Evolutionary conservation across 192 early-diverging fungal genomes (phyloP).

Genomic region (Coemansia umbellata): DNA sequence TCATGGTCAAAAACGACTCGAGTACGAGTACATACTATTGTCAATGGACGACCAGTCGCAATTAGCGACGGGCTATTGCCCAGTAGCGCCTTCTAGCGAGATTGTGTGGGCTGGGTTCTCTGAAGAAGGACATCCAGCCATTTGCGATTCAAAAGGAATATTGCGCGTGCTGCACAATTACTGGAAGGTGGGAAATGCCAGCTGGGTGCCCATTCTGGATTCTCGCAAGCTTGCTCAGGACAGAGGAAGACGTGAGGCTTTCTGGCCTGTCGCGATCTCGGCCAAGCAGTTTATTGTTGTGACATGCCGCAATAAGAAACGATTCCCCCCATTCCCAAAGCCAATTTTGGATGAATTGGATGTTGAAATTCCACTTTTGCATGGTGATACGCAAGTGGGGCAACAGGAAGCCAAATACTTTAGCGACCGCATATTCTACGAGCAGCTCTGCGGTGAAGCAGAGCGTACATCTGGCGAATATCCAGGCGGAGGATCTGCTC

Average conservation of each 20-base stretch:
- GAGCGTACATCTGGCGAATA: constrained; percentile 35
- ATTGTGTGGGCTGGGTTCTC: constrained; percentile 86
- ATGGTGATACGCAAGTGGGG: constrained; percentile 45
- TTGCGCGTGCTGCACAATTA: constrained; percentile 68
- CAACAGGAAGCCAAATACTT: constrained; percentile 53
- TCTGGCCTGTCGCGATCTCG: constrained; percentile 85
- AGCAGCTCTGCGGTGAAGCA: constrained; percentile 59
- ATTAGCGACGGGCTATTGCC: constrained; percentile 51
- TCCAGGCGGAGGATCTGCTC: constrained; percentile 21
- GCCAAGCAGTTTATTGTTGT: constrained; percentile 68
- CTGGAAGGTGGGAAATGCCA: constrained; percentile 48
- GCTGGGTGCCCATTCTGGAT: constrained; percentile 87
- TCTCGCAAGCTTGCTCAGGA: constrained; percentile 30
- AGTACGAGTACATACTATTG: constrained; percentile 41
- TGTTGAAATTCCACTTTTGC: constrained; percentile 63
- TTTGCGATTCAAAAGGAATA: constrained; percentile 78
- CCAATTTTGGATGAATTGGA: constrained; percentile 65
- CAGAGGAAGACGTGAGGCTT: constrained; percentile 53
- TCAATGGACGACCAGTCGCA: constrained; percentile 30
- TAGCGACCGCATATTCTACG: constrained; percentile 51
- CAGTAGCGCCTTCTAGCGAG: constrained; percentile 57
- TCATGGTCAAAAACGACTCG: constrained; percentile 11
- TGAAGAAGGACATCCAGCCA: constrained; percentile 66
- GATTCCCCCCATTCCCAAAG: constrained; percentile 64
- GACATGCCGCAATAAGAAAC: constrained; percentile 52